Evolutionary conservation across 2,329 filamentous ascomycete genomes (phyloP).

Genomic region (Emericellopsis atlantica): DNA sequence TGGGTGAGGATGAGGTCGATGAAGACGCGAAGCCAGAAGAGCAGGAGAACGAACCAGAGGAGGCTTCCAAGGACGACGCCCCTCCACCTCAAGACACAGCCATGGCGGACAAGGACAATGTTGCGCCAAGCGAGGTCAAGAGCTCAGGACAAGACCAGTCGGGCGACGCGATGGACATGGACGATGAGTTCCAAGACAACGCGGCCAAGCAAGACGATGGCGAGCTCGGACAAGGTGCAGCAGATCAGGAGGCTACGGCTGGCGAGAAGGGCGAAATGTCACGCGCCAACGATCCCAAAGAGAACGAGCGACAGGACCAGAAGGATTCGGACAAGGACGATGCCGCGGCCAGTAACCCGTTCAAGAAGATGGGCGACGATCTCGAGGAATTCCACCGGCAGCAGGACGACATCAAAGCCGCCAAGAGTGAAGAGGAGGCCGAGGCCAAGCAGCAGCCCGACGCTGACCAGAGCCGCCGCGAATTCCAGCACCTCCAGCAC

Average conservation of each 20-base stretch:
- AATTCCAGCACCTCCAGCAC: slow-evolving; percentile 87
- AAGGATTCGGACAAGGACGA: slow-evolving; percentile 28
- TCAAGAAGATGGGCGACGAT: slow-evolving; percentile 89
- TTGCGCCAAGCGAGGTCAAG: slow-evolving; percentile 49
- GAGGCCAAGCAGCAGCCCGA: slow-evolving; percentile 35
- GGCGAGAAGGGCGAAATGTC: slow-evolving; percentile 49
- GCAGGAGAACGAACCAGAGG: slow-evolving; percentile 39
- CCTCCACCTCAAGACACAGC: slow-evolving; percentile 28
- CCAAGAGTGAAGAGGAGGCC: slow-evolving; percentile 29
- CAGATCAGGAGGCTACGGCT: slow-evolving; percentile 49
- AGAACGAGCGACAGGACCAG: slow-evolving; percentile 25
- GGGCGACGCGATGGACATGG: slow-evolving; percentile 45
- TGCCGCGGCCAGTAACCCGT: slow-evolving; percentile 49
- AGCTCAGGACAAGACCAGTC: slow-evolving; percentile 54
- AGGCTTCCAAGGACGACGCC: slow-evolving; percentile 30
- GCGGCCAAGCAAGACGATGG: slow-evolving; percentile 54
- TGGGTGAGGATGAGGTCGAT: slow-evolving; percentile 29
- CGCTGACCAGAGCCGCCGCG: slow-evolving; percentile 64
- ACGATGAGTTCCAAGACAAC: slow-evolving; percentile 43
- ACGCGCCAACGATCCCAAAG: slow-evolving; percentile 8
- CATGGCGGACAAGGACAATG: slow-evolving; percentile 46
- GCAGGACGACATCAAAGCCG: slow-evolving; percentile 65
- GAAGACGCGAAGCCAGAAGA: slow-evolving; percentile 27
- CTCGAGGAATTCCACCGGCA: slow-evolving; percentile 88
- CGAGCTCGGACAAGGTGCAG: slow-evolving; percentile 49